Evolutionary conservation across 116 monocot genomes (phyloP), one percentile per base, ranked within the genome.

Genomic region (Trichopus zeylanicus): DNA sequence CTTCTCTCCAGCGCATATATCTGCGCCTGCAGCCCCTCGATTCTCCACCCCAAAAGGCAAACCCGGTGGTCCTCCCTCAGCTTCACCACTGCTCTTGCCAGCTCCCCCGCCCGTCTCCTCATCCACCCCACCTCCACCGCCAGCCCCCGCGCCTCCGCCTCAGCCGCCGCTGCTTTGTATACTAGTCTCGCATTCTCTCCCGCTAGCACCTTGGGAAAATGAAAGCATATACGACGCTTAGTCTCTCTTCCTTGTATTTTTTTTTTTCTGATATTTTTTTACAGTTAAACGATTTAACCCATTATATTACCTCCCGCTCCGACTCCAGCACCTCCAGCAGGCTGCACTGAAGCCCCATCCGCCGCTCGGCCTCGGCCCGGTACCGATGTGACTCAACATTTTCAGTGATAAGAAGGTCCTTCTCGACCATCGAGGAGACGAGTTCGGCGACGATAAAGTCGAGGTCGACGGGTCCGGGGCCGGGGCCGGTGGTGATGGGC

Each of bases 311-410:
- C 49, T 76, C 39, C 53, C 92, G 67, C 66, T 92, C 92, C 55
- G 83, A 77, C 66, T 92, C 84, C 62, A 92, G 72, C 47, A 92
- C 83, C 65, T 87, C 92, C 29, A 87, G 49, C 63, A 92, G 56
- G 60, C 75, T 82, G 31, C 55, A 51, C 74, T 92, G 92, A 32
- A 92, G 74, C 52, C 84, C 84, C 32, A 81, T 57, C 75, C 81
- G 87, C 18, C 84, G 53, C 20, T 47, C 34, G 1, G 75, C 71
- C 27, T 92, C 92, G 2, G 55, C 42, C 31, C 39, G 19, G n/a
- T 58, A 60, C 51, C 67, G 61, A 31, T 76, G 74, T 23, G 55
- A 59, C 58, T 52, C 55, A 12, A 2, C 34, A 48, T 75, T 2
- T 57, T 80, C 79, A 18, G 58, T 59, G 24, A 51, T 46, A 23